Percentiles rank a stretch among this genome's conserved stretches.
Evolutionary conservation across 345 rosid genomes (phyloP).

Genomic region (Lepidium africanum): DNA sequence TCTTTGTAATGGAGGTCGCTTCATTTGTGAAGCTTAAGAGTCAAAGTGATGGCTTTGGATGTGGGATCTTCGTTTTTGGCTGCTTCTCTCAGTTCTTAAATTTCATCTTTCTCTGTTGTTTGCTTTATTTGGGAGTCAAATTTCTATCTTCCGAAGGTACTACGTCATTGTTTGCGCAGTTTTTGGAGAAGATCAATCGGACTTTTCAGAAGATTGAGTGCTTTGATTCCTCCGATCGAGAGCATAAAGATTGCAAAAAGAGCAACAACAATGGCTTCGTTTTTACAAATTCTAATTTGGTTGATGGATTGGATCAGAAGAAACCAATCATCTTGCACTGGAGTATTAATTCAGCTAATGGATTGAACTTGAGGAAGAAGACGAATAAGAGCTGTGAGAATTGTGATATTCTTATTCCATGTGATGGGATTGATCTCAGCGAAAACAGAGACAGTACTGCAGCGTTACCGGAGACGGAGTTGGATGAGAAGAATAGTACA

Average conservation of each 20-base stretch:
- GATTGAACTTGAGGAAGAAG: background rate
- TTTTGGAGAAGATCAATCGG: conserved; percentile 18
- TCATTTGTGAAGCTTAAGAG: conserved; percentile 32
- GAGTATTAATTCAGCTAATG: conserved; percentile 1
- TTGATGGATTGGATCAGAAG: conserved; percentile 12
- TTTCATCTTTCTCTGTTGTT: conserved; percentile 29
- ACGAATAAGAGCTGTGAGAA: background rate
- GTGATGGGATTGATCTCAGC: conserved; percentile 1
- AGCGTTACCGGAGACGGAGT: conserved; percentile 12
- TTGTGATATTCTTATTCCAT: conserved; percentile 10
- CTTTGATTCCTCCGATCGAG: conserved; percentile 13
- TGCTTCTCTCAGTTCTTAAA: conserved; percentile 32
- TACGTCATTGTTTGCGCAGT: conserved; percentile 8
- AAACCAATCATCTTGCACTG: conserved; percentile 8
- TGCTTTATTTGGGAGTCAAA: conserved; percentile 35
- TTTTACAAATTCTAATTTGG: background rate
- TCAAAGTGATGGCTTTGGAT: conserved; percentile 28
- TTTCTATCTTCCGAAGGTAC: conserved; percentile 24
- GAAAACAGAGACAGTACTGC: conserved; percentile 4
- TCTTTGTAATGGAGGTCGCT: conserved; percentile 33
- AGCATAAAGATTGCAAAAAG: conserved; percentile 6
- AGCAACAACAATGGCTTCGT: conserved; percentile 7
- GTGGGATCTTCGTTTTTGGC: conserved; percentile 37
- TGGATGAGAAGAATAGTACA: background rate
- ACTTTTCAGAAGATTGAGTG: background rate